A percentile compares a stretch with the other conserved stretches of the same genome.
Evolutionary conservation across 192 early-diverging fungal genomes (phyloP).

Genomic region (Podila epigama): DNA sequence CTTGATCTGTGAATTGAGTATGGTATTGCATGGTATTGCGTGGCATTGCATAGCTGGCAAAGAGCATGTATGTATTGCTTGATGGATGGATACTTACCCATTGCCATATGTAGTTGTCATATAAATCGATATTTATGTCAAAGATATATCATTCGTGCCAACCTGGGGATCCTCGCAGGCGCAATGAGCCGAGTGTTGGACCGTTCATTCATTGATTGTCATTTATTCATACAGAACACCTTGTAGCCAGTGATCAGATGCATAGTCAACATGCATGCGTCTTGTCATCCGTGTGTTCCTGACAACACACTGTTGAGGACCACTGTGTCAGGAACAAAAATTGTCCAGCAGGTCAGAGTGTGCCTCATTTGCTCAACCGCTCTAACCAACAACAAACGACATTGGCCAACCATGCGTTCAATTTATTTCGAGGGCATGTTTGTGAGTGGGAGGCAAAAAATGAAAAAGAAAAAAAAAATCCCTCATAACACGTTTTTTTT

Average conservation of each 20-base stretch:
- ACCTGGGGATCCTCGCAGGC: no score
- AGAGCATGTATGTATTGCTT: no score
- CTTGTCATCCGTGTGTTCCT: not conserved
- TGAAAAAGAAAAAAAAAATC: not conserved
- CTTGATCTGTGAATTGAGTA: not conserved
- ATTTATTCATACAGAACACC: no score
- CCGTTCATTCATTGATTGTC: no score
- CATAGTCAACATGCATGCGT: not conserved
- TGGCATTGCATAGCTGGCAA: no score
- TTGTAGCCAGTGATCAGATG: not conserved
- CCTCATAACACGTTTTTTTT: not conserved
- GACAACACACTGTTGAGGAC: not conserved
- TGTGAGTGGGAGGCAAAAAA: not conserved
- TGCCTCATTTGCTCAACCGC: not conserved
- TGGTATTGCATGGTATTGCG: not conserved
- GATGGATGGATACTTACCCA: no score
- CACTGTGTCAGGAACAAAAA: no score
- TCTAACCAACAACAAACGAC: not conserved
- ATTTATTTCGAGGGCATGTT: not conserved
- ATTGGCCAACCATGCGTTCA: not conserved
- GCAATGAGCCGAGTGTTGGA: no score
- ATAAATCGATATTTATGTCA: no score
- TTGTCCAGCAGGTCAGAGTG: not conserved
- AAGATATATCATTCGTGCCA: no score
- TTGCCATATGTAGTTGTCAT: no score